Evolutionary conservation across 2,329 filamentous ascomycete genomes (phyloP).

Genomic region (Botrytis sinoallii): DNA sequence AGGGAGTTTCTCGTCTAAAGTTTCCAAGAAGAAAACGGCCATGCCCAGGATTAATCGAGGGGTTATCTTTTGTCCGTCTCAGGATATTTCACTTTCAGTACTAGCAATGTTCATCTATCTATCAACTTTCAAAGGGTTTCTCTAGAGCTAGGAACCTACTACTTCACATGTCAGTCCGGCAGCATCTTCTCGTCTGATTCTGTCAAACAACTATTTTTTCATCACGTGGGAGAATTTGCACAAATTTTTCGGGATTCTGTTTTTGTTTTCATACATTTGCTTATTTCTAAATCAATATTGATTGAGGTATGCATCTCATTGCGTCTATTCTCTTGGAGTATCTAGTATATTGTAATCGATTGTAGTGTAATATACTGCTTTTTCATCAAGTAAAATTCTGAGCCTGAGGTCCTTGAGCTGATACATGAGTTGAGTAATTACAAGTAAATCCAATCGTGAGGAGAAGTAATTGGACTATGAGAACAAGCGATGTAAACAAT

Average conservation of each 20-base stretch:
- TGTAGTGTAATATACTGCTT: too few relatives aligned
- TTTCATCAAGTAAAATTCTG: not conserved
- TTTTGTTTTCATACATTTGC: too few relatives aligned
- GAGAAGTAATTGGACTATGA: not conserved
- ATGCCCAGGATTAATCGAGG: not conserved
- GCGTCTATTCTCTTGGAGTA: too few relatives aligned
- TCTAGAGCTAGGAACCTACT: not conserved
- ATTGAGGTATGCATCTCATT: too few relatives aligned
- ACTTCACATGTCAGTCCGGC: not conserved
- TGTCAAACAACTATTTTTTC: not conserved
- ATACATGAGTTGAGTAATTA: not conserved
- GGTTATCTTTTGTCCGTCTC: not conserved
- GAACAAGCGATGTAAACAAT: not conserved
- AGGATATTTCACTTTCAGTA: not conserved
- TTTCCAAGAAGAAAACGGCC: fast-evolving
- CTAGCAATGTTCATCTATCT: not conserved
- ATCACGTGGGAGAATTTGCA: too few relatives aligned
- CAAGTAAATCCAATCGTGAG: not conserved
- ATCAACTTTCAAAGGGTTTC: not conserved
- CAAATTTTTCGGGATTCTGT: too few relatives aligned
- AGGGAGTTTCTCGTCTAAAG: not conserved
- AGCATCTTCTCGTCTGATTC: too few relatives aligned
- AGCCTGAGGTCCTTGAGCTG: not conserved
- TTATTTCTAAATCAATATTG: too few relatives aligned
- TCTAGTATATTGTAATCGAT: too few relatives aligned